phyloP scores from a whole-genome alignment of 2,329 filamentous ascomycete genomes.

The Mycogone perniciosa region DNA sequence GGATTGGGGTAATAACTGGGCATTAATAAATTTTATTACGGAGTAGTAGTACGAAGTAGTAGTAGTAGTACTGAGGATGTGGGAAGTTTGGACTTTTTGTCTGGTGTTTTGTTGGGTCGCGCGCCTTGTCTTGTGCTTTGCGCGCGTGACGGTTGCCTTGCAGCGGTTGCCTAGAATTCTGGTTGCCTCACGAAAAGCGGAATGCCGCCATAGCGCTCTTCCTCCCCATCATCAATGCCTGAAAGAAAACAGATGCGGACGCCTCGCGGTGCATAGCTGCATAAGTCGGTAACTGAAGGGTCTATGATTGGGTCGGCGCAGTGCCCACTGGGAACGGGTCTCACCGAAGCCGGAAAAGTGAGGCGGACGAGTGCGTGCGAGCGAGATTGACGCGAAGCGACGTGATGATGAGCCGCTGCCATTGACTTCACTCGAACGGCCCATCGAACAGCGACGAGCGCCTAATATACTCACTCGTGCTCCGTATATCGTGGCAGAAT shows the following conservation, averaged over 20 bases:
- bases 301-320: constrained; percentile 9
- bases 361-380: not conserved
- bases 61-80: too few relatives aligned
- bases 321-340: not conserved
- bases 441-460: too few relatives aligned
- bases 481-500: too few relatives aligned
- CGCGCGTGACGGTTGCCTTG: not conserved
- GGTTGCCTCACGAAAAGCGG: not conserved
- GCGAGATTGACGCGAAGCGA: not conserved
- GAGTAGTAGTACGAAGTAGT: too few relatives aligned
- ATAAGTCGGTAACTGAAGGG: constrained; percentile 1
- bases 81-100: too few relatives aligned
- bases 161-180: not conserved
- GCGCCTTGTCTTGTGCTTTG: not conserved
- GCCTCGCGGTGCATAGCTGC: not conserved
- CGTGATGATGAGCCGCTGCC: not conserved
- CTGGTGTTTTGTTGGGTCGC: not conserved
- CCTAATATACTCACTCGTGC: too few relatives aligned
- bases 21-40: not conserved
- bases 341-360: constrained; percentile 12
- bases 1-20: not conserved
- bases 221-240: not conserved
- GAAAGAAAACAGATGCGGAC: too few relatives aligned
- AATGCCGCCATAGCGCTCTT: not conserved
- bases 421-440: too few relatives aligned